These are phyloP conservation scores for Lunasporangiospora selenospora DNA, from an alignment of 192 early-diverging fungal species.

Conservation along the genomic window DNA sequence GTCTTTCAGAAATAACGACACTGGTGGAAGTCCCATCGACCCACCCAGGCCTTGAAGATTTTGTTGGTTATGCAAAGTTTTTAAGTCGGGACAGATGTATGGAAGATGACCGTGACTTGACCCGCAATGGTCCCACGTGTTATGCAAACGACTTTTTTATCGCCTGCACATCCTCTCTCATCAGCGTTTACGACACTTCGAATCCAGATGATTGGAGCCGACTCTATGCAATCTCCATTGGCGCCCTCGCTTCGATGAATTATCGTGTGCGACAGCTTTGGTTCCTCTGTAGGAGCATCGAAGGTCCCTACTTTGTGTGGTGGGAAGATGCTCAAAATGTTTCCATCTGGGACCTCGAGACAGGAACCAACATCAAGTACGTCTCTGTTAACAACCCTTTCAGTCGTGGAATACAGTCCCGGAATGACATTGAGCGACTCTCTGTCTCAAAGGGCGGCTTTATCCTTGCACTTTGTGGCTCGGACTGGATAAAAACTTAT, in stretches of 20 bases:
- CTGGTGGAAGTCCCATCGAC: not conserved
- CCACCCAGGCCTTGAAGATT: not conserved
- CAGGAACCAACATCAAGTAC: conserved; percentile 9
- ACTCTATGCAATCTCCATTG: conserved; percentile 17
- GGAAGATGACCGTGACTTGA: not conserved
- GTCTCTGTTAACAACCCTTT: conserved; percentile 1
- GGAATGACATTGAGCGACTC: conserved; percentile 6
- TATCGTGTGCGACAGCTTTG: conserved; percentile 4
- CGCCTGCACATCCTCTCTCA: conserved; percentile 6
- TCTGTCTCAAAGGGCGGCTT: conserved; percentile 1
- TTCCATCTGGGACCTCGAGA: conserved; percentile 8
- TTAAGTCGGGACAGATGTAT: not conserved
- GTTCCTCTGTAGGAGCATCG: conserved; percentile 3
- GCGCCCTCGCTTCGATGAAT: not conserved
- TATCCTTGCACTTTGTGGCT: not conserved
- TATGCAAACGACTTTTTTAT: conserved; percentile 7
- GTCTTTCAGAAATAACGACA: not conserved
- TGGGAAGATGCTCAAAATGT: conserved; percentile 14
- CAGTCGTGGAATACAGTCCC: not conserved
- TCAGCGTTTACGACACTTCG: conserved; percentile 3
- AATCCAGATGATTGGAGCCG: conserved; percentile 4
- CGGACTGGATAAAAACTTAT: conserved; percentile 9
- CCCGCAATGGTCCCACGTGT: too few species aligned
- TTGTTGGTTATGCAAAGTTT: conserved; percentile 14
- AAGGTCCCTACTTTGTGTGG: conserved; percentile 10